phyloP scores from a whole-genome alignment of 805 yeast species.

The Lipomyces orientalis region DNA sequence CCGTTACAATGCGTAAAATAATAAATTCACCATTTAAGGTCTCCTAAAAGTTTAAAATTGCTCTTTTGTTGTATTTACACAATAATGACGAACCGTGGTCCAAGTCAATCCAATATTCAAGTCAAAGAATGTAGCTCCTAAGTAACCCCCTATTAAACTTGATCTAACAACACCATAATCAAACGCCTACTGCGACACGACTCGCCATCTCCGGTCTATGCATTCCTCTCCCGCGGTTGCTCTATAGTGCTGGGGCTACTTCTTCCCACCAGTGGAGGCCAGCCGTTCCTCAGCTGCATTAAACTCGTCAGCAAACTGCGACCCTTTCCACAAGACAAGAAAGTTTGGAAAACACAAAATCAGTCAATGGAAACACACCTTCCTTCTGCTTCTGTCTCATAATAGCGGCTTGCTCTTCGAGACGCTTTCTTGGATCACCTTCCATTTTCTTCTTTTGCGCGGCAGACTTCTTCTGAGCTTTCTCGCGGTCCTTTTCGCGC shows the following conservation, averaged over 20 bases:
- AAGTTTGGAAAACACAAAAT: too few species aligned
- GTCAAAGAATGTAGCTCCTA: background rate
- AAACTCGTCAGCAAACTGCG: background rate
- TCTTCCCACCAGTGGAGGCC: background rate
- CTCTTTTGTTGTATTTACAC: background rate
- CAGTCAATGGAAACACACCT: conserved; percentile 49
- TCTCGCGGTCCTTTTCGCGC: conserved; percentile 90
- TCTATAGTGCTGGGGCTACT: background rate
- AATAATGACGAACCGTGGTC: background rate
- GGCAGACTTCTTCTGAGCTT: conserved; percentile 71
- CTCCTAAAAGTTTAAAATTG: background rate
- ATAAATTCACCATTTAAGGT: background rate
- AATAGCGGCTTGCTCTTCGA: conserved; percentile 88
- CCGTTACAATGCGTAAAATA: background rate
- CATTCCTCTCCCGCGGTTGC: background rate
- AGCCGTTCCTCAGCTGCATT: background rate
- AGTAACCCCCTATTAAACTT: background rate
- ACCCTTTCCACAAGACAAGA: background rate
- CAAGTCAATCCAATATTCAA: background rate
- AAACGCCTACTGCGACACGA: background rate
- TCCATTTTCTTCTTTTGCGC: conserved; percentile 69
- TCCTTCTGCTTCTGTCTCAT: conserved; percentile 87
- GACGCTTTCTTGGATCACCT: conserved; percentile 85
- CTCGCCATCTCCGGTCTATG: background rate
- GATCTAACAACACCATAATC: background rate